phyloP scores from a whole-genome alignment of 2,329 filamentous ascomycete genomes.

The Thielaviopsis populi region DNA sequence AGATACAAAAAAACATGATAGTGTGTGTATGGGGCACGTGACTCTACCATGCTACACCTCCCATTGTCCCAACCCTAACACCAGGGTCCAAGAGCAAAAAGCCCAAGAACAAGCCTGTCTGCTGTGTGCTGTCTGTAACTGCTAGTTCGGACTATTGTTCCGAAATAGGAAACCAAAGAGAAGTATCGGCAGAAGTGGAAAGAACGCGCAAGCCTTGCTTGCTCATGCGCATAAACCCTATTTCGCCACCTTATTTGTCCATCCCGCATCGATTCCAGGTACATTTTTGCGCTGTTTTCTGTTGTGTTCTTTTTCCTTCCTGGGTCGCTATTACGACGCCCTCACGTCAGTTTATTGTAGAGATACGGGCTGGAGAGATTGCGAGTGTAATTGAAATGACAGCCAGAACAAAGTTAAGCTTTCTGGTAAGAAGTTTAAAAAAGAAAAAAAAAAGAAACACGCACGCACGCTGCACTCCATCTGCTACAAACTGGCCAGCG shows the following conservation, averaged over 20 bases:
- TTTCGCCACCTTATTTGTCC: background rate
- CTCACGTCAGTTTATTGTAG: background rate
- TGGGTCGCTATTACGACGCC: background rate
- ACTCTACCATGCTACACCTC: background rate
- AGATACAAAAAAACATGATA: background rate
- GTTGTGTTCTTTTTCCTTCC: background rate
- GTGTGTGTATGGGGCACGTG: background rate
- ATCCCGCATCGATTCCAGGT: background rate
- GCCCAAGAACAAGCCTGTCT: too few relatives aligned
- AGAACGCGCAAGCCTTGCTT: background rate
- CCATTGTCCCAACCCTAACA: background rate
- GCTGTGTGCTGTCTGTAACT: background rate
- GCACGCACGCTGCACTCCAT: too few relatives aligned
- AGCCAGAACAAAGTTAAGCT: slow-evolving; percentile 2
- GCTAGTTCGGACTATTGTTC: background rate
- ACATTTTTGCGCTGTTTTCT: background rate
- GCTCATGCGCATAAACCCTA: background rate
- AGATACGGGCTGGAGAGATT: background rate
- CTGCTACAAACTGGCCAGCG: too few relatives aligned
- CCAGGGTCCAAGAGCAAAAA: background rate
- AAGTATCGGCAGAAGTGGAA: background rate
- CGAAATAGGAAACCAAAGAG: background rate
- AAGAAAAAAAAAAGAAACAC: background rate
- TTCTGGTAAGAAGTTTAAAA: background rate
- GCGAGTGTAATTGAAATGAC: background rate